Percentiles rank a stretch among this genome's conserved stretches.
phyloP scores from a whole-genome alignment of 2,329 filamentous ascomycete species.

The Arthroderma uncinatum region DNA sequence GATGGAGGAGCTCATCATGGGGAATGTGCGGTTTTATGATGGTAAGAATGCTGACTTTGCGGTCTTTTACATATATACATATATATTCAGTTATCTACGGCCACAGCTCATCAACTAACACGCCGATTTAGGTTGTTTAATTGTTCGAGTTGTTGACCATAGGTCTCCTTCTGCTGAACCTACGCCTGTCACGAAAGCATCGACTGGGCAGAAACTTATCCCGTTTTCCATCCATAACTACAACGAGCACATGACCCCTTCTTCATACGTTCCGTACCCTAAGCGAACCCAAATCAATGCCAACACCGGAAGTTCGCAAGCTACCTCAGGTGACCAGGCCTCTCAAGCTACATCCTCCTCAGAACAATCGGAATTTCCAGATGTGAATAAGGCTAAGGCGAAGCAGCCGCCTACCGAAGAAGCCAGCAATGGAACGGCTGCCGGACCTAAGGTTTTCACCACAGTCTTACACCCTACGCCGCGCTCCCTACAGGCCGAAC shows the following conservation, averaged over 20 bases:
- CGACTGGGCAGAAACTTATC: constrained; percentile 50
- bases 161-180: constrained; percentile 53
- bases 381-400: not conserved
- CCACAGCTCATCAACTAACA: not conserved
- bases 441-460: constrained; percentile 55
- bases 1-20: constrained; percentile 61
- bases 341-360: not conserved
- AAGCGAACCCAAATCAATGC: constrained; percentile 36
- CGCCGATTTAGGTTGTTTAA: constrained; percentile 54
- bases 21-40: constrained; percentile 76
- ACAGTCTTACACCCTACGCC: constrained; percentile 76
- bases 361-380: not conserved
- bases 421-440: constrained; percentile 37
- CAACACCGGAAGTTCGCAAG: constrained; percentile 22
- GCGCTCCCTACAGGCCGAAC: constrained; percentile 62
- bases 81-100: not conserved
- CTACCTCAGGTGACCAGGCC: not conserved
- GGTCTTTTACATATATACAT: not conserved
- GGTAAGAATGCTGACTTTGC: constrained; percentile 36
- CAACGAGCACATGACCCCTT: constrained; percentile 81
- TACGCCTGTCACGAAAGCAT: constrained; percentile 43
- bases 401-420: constrained; percentile 30
- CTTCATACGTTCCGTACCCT: constrained; percentile 68
- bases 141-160: constrained; percentile 88
- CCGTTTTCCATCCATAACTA: constrained; percentile 87